These are phyloP conservation scores for Backusella tarrabulga DNA, from an alignment of 192 early-diverging fungal genomes.

Conservation along the genomic window DNA sequence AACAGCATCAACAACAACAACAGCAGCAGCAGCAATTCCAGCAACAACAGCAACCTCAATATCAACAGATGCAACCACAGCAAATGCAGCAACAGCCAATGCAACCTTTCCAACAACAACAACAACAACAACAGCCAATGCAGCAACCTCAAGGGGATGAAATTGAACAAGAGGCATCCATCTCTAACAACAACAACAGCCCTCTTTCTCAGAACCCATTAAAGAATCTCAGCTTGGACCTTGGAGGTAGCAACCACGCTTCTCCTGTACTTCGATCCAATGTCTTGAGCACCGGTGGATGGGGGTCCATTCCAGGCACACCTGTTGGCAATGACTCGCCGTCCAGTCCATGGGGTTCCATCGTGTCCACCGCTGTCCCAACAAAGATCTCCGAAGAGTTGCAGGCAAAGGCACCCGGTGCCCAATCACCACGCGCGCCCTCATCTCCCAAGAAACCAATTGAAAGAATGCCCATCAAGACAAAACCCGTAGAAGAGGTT, in stretches of 20 bases:
- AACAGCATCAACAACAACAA: conserved; percentile 15
- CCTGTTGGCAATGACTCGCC: conserved; percentile 21
- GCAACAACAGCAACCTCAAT: neutral
- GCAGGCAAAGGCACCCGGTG: conserved; percentile 35
- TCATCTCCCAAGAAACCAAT: conserved; percentile 17
- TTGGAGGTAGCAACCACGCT: conserved; percentile 13
- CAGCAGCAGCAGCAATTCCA: neutral
- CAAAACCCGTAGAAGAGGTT: neutral
- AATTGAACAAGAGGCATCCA: neutral
- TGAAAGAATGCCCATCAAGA: neutral
- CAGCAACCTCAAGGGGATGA: neutral
- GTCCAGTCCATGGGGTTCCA: conserved; percentile 36
- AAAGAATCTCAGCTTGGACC: neutral
- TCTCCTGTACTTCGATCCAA: conserved; percentile 25
- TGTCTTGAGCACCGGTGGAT: conserved; percentile 17
- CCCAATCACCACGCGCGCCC: conserved; percentile 36
- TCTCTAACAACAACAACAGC: neutral
- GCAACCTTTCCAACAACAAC: neutral
- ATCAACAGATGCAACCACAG: neutral
- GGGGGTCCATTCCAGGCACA: conserved; percentile 21
- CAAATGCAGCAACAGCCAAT: conserved; percentile 1
- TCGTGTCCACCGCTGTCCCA: conserved; percentile 22
- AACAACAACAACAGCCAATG: neutral
- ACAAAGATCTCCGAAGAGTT: conserved; percentile 36
- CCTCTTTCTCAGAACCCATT: neutral